Conservation (phyloP, 2,329 filamentous ascomycete genomes). For the Trichoderma brevicompactum region DNA sequence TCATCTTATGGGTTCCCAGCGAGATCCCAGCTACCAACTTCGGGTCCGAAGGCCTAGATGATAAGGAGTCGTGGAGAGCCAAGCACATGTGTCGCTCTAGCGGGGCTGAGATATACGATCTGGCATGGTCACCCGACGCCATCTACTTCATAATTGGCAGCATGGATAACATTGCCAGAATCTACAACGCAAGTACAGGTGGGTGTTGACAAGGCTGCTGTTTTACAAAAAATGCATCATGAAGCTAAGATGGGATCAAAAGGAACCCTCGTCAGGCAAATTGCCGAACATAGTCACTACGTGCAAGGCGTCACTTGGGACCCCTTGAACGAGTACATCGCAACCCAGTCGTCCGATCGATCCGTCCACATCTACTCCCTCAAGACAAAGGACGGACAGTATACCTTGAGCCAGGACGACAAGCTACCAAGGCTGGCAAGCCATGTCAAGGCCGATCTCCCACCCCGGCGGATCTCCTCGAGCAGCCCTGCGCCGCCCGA, state of each 20-base stretch:
- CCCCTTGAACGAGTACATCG: constrained; percentile 95
- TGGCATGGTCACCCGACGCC: constrained; percentile 98
- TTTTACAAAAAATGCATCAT: constrained; percentile 6
- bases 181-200: constrained; percentile 94
- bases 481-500: constrained; percentile 92
- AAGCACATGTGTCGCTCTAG: constrained; percentile 98
- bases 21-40: constrained; percentile 72
- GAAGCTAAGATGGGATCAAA: constrained; percentile 22
- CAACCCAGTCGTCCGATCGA: constrained; percentile 96
- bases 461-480: constrained; percentile 84
- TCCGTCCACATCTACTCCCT: constrained; percentile 97
- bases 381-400: constrained; percentile 95
- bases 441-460: constrained; percentile 82
- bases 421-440: constrained; percentile 81
- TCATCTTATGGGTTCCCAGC: constrained; percentile 92
- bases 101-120: constrained; percentile 94
- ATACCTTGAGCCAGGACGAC: constrained; percentile 71
- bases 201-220: constrained; percentile 39
- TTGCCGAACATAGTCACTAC: constrained; percentile 97
- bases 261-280: constrained; percentile 78
- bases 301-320: constrained; percentile 99
- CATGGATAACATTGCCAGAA: constrained; percentile 98
- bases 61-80: constrained; percentile 95
- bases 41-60: constrained; percentile 83
- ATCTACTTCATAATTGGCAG: constrained; percentile 96